Evolutionary conservation across 225 moss, liverwort and hornwort genomes (phyloP), one percentile per base, ranked within the genome.

Genomic region (Polytrichum formosum): DNA sequence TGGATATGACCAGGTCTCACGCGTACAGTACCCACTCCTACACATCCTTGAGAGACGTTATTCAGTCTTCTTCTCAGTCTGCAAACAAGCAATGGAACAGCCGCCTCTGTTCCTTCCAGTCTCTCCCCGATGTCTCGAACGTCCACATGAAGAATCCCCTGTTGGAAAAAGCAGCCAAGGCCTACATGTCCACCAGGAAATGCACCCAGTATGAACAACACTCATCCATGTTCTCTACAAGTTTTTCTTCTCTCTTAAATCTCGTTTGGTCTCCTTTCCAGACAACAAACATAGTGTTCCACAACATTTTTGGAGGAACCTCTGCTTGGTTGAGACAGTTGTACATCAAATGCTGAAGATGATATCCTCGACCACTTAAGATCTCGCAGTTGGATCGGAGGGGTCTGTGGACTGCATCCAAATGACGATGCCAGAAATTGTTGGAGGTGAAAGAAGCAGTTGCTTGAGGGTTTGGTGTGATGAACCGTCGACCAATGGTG

Each of bases 71-170:
- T 6, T 56, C 82, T 5, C 73, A 72, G 29, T 7, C 35, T 33
- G 63, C 72, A 8, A 74, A 70, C 63, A 81, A 69, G 66, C 76
- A 74, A 63, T 63, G 78, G 79, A 81, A 58, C 73, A 79, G 28
- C 61, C 54, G 79, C 6, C 70, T 86, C 26, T 60, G 9, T 59
- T 74, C 82, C 1, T 77, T 64, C 67, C 77, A 80, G 22, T 86
- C 85, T 10, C 79, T 82, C 17, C 85, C 82, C 2, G 79, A 75
- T 29, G 75, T 64, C 30, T 82, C 74, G 21, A 76, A 73, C 64
- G 82, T 86, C 69, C 85, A 86, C 55, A 86, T 86, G 85, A 55
- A 82, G 72, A 86, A 86, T 63, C 85, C 85, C 18, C 70, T 86
- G 70, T 72, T 86, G 70, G 85, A 86, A 70, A 86, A 86, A 53